A percentile compares a stretch with the other conserved stretches of the same genome.
These are phyloP conservation scores for Lachnellula hyalina DNA, from an alignment of 2,329 filamentous ascomycete genomes.

Conservation along the genomic window DNA sequence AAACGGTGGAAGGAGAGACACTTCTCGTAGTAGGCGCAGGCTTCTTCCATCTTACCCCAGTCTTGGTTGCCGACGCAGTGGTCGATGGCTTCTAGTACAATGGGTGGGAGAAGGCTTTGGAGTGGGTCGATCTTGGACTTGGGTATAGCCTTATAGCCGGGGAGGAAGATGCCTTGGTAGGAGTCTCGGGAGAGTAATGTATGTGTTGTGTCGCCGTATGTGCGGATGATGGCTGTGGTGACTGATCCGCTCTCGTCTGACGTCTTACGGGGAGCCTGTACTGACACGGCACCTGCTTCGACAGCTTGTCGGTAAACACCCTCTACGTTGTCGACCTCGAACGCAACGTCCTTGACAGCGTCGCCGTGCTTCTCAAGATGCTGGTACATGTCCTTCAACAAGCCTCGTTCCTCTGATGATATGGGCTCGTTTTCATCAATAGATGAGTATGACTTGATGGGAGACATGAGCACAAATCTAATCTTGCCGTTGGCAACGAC, in stretches of 20 bases:
- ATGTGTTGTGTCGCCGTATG: conserved; percentile 93
- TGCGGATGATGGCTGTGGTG: conserved; percentile 73
- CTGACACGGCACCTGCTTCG: conserved; percentile 53
- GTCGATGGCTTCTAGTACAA: conserved; percentile 73
- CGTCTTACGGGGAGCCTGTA: conserved; percentile 53
- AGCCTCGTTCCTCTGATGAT: conserved; percentile 54
- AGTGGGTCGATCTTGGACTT: conserved; percentile 32
- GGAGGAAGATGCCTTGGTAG: conserved; percentile 76
- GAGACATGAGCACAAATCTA: conserved; percentile 79
- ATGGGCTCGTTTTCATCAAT: conserved; percentile 56
- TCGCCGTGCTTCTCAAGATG: conserved; percentile 88
- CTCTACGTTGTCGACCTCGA: conserved; percentile 85
- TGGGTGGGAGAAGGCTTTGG: conserved; percentile 48
- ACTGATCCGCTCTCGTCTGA: conserved; percentile 61
- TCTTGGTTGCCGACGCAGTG: conserved; percentile 97
- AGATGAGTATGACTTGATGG: conserved; percentile 57
- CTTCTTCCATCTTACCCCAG: conserved; percentile 78
- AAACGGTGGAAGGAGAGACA: conserved; percentile 92
- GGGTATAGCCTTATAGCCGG: conserved; percentile 63
- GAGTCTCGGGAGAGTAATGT: conserved; percentile 70
- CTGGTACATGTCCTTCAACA: conserved; percentile 70
- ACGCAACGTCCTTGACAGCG: conserved; percentile 90
- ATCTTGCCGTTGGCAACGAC: conserved; percentile 73
- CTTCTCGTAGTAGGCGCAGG: conserved; percentile 71
- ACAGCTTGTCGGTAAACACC: conserved; percentile 74